phyloP scores from a whole-genome alignment of 179 eudicot species.

The Patellifolia procumbens region DNA sequence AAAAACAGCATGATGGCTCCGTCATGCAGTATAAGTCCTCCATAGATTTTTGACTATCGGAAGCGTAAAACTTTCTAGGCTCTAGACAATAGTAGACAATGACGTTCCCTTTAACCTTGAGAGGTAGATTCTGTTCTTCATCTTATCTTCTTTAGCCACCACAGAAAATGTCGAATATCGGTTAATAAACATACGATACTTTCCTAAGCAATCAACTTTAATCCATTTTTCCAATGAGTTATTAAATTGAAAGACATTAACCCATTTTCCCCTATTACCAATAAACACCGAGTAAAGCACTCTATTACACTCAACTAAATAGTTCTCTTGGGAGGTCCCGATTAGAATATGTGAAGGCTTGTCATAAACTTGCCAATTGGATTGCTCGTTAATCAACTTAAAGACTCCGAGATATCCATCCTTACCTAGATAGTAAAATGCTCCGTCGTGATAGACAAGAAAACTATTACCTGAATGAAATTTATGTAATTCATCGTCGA shows the following conservation, averaged over 20 bases:
- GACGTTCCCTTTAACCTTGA: conserved; percentile 12
- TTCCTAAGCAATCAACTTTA: conserved; percentile 8
- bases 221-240: background rate
- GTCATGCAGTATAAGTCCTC: background rate
- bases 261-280: conserved; percentile 10
- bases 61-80: conserved; percentile 15
- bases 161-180: conserved; percentile 9
- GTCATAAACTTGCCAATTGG: conserved; percentile 12
- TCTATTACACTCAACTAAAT: conserved; percentile 24
- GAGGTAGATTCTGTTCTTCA: conserved; percentile 18
- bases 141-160: background rate
- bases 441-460: conserved; percentile 1
- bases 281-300: conserved; percentile 5
- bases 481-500: background rate
- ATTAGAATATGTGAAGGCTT: background rate
- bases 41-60: background rate
- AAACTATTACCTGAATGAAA: background rate
- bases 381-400: background rate
- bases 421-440: conserved; percentile 2
- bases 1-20: conserved; percentile 5
- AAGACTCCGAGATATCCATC: background rate
- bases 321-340: background rate
- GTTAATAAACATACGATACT: conserved; percentile 13
- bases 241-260: conserved; percentile 14
- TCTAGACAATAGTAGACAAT: too few relatives aligned